Evolutionary conservation across 352 stramenopile genomes (phyloP).

Genomic region (Globisporangium middletonii): DNA sequence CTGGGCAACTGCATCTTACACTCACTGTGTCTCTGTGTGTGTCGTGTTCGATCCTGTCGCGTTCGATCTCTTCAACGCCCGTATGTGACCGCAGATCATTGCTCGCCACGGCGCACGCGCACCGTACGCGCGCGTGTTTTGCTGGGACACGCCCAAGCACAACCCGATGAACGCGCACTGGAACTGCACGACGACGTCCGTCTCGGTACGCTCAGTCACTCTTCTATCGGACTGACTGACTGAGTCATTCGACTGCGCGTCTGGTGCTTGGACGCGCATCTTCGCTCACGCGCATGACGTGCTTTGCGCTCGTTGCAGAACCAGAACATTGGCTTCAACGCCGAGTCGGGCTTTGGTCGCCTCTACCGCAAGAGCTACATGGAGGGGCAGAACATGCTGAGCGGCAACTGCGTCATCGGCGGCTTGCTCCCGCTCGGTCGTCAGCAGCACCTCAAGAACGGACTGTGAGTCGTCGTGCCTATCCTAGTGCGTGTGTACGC

Average conservation of each 20-base stretch:
- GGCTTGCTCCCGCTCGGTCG: slow-evolving; percentile 67
- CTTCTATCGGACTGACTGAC: background rate
- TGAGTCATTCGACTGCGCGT: too few relatives aligned
- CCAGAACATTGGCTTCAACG: slow-evolving; percentile 56
- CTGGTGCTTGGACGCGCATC: too few relatives aligned
- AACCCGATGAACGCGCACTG: slow-evolving; percentile 74
- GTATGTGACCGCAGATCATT: slow-evolving; percentile 32
- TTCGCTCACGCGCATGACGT: background rate
- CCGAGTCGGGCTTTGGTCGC: slow-evolving; percentile 50
- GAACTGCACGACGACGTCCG: slow-evolving; percentile 63
- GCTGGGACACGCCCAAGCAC: slow-evolving; percentile 59
- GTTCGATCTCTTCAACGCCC: too few relatives aligned
- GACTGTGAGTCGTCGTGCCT: slow-evolving; percentile 27
- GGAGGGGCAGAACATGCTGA: slow-evolving; percentile 68
- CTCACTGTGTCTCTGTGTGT: slow-evolving; percentile 1
- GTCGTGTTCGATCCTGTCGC: background rate
- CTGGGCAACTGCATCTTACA: background rate
- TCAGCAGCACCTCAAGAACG: slow-evolving; percentile 74
- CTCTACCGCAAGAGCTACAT: slow-evolving; percentile 81
- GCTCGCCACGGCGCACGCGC: slow-evolving; percentile 67
- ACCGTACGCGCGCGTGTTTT: slow-evolving; percentile 70
- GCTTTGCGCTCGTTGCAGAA: slow-evolving; percentile 26
- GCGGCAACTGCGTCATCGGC: slow-evolving; percentile 66
- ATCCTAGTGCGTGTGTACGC: background rate
- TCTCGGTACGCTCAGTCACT: slow-evolving; percentile 45